phyloP scores from a whole-genome alignment of 2,329 filamentous ascomycete genomes.

The Trichoderma sp. region DNA sequence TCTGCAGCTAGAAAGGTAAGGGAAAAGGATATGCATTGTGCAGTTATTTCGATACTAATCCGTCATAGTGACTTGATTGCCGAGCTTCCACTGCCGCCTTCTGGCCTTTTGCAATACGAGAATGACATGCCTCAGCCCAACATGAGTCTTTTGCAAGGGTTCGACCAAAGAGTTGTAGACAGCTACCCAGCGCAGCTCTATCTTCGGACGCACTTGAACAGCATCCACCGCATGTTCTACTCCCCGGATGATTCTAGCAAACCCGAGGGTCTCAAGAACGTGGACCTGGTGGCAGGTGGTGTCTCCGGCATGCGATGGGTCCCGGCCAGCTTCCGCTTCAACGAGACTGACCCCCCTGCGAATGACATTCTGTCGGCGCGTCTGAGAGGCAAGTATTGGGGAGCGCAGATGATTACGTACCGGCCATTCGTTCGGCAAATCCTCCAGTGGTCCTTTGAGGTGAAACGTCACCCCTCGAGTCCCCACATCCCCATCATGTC shows the following conservation, averaged over 20 bases:
- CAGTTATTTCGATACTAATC: conserved; percentile 15
- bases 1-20: conserved; percentile 81
- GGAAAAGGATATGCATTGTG: too few relatives aligned
- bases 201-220: conserved; percentile 62
- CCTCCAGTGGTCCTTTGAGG: conserved; percentile 46
- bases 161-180: conserved; percentile 49
- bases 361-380: conserved; percentile 76
- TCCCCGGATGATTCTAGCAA: conserved; percentile 40
- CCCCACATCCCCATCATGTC: conserved; percentile 34
- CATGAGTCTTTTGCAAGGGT: conserved; percentile 42
- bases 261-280: conserved; percentile 41
- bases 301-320: conserved; percentile 47
- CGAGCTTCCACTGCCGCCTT: conserved; percentile 67
- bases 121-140: conserved; percentile 66
- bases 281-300: conserved; percentile 45
- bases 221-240: conserved; percentile 58
- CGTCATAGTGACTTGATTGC: conserved; percentile 78
- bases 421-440: conserved; percentile 67
- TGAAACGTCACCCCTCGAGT: conserved; percentile 34
- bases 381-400: conserved; percentile 91
- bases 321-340: conserved; percentile 52
- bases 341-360: conserved; percentile 68
- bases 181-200: conserved; percentile 64
- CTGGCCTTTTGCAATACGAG: conserved; percentile 59
- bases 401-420: conserved; percentile 84